These are phyloP conservation scores for Pseudopyrenochaeta lycopersici DNA, from an alignment of 2,329 filamentous ascomycete species.

Conservation along the genomic window DNA sequence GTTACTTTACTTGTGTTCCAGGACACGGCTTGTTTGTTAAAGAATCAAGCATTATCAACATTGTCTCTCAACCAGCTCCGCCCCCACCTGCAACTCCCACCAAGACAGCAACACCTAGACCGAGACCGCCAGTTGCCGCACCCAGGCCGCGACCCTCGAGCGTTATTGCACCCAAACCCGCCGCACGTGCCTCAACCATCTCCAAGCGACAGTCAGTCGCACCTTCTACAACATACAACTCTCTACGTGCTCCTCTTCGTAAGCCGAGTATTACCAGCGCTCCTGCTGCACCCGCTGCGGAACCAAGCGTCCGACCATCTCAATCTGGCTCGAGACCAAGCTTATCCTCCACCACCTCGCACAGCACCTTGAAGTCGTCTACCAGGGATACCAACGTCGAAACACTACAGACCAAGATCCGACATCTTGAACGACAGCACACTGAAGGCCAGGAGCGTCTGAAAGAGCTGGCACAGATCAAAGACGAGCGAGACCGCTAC, in stretches of 20 bases:
- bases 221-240: conserved; percentile 13
- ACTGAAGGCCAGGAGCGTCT: conserved; percentile 85
- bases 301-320: conserved; percentile 4
- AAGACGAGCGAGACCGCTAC: conserved; percentile 79
- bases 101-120: conserved; percentile 5
- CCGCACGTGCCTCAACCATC: conserved; percentile 21
- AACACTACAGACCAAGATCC: conserved; percentile 86
- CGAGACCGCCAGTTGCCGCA: conserved; percentile 12
- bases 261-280: conserved; percentile 30
- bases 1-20: conserved; percentile 83
- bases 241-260: conserved; percentile 20
- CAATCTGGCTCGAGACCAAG: conserved; percentile 20
- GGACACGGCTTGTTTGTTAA: conserved; percentile 87
- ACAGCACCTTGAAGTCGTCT: conserved; percentile 21
- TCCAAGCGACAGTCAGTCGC: conserved; percentile 33
- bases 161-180: conserved; percentile 22
- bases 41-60: conserved; percentile 70
- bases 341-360: conserved; percentile 22
- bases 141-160: conserved; percentile 35
- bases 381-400: conserved; percentile 65
- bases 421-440: conserved; percentile 85
- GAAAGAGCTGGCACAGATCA: conserved; percentile 78
- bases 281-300: conserved; percentile 16
- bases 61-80: conserved; percentile 51
- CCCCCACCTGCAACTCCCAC: conserved; percentile 13